Evolutionary conservation across 1,139 yeast species (phyloP).

Genomic region (Kodamaea alishanica): DNA sequence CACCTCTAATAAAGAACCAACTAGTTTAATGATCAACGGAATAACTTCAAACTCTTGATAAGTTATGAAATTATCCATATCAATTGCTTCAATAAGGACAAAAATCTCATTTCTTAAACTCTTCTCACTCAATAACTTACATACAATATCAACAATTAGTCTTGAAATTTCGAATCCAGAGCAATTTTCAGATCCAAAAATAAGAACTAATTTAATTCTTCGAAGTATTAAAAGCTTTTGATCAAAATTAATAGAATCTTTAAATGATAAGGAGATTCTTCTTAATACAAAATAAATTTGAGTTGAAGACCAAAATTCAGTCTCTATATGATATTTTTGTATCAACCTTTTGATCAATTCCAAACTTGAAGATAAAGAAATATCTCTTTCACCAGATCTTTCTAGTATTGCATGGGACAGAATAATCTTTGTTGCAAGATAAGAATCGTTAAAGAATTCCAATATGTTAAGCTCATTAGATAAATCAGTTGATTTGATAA

Average conservation of each 20-base stretch:
- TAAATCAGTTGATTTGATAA: constrained; percentile 41
- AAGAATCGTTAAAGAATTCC: constrained; percentile 11
- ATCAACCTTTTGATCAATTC: constrained; percentile 19
- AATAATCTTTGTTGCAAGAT: constrained; percentile 11
- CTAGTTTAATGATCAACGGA: constrained; percentile 13
- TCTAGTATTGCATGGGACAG: constrained; percentile 13
- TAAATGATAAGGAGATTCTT: constrained; percentile 26
- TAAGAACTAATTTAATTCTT: constrained; percentile 36
- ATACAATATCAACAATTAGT: constrained; percentile 21
- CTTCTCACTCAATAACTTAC: constrained; percentile 17
- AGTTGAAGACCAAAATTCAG: constrained; percentile 35
- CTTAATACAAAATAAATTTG: constrained; percentile 37
- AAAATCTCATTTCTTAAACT: constrained; percentile 24
- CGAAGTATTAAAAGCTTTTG: constrained; percentile 29
- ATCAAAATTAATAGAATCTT: constrained; percentile 17
- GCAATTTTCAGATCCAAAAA: constrained; percentile 20
- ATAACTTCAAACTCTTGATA: constrained; percentile 9
- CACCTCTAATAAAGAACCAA: constrained; percentile 12
- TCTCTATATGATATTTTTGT: constrained; percentile 15
- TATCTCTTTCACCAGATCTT: constrained; percentile 13
- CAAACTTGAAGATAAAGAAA: constrained; percentile 28
- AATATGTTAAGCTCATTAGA: constrained; percentile 22
- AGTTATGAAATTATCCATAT: constrained; percentile 8
- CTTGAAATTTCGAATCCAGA: constrained; percentile 17
- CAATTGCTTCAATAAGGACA: constrained; percentile 12